Conservation (phyloP, 805 yeast genomes). For the Kockiozyma suomiensis region DNA sequence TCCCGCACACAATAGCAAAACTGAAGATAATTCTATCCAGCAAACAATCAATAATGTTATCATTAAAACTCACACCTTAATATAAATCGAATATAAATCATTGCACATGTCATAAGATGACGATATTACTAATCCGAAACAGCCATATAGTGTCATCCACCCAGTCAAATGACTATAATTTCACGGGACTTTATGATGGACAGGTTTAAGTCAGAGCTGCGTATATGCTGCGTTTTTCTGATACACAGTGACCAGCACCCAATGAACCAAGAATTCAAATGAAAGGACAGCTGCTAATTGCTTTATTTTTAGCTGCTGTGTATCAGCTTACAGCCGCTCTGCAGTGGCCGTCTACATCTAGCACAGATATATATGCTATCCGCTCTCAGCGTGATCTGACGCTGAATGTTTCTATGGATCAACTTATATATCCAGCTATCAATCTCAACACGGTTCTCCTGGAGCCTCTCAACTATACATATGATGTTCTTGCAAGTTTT, state of each 20-base stretch:
- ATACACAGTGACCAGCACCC: neutral
- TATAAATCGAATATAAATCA: too few species aligned
- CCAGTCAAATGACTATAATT: too few species aligned
- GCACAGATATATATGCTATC: conserved; percentile 12
- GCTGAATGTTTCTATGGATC: conserved; percentile 41
- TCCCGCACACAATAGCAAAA: too few species aligned
- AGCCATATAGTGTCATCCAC: too few species aligned
- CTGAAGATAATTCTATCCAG: too few species aligned
- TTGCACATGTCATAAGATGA: too few species aligned
- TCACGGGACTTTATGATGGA: too few species aligned
- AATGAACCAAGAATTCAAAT: too few species aligned
- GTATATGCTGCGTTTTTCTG: neutral
- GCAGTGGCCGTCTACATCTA: conserved; percentile 15
- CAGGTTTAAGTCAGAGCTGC: too few species aligned
- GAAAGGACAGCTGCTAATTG: neutral
- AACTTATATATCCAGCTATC: conserved; percentile 42
- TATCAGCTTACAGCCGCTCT: neutral
- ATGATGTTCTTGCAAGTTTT: conserved; percentile 35
- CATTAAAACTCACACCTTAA: too few species aligned
- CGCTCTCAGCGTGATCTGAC: conserved; percentile 43
- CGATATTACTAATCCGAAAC: too few species aligned
- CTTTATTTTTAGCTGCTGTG: neutral
- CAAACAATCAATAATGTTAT: too few species aligned
- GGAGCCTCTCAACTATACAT: conserved; percentile 40
- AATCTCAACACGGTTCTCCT: conserved; percentile 42